Base-by-base conservation (phyloP, 1,284 basidiomycete species). In the Boletus albobrunnescens region DNA sequence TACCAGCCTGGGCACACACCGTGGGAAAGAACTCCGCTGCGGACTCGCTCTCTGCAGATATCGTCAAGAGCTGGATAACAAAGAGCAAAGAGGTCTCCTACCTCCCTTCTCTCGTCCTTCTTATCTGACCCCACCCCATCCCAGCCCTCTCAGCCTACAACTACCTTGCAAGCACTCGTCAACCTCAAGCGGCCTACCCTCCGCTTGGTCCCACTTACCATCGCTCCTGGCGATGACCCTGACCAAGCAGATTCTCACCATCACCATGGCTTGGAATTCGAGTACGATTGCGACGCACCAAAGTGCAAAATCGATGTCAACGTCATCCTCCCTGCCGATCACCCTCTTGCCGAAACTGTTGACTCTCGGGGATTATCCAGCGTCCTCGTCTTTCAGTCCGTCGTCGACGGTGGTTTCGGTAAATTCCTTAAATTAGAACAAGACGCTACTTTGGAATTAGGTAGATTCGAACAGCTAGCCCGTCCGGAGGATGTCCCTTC, bases 111-210 rank as follows among this genome's bases (percentile, higher is more conserved):
- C n/a, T 7, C 14, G 0, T 17, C 3, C 24, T 22, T 19, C 27
- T 1, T 6, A 3, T 42, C 51, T 58, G 20, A 56, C 40, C 26
- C 41, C 26, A 56, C 40, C 26, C 41, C 26, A 0, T 40, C 16
- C 19, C 52, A 91, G 87, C 68, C 79, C 13, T 76, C 83, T 9
- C 86, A 91, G 57, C 81, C 90, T 0, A 94, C 91, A 0, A 94
- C 91, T 0, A 94, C 91, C 2, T 74, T 94, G 1, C 91, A 94
- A 70, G 91, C 91, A 1, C 77, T 93, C 26, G 91, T 94, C 52
- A 94, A 94, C 60, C 80, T 94, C 58, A 94, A 94, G 64, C 81
- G 91, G 8, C 92, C 91, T 1, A 84, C 88, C 2, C 73, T 83
- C 46, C 84, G 77, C 37, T 78, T 81, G 36, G 87, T 78, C 28